Evolutionary conservation across 2,329 filamentous ascomycete genomes (phyloP), one percentile per base, ranked within the genome.

Genomic region (Colletotrichum coccodes): DNA sequence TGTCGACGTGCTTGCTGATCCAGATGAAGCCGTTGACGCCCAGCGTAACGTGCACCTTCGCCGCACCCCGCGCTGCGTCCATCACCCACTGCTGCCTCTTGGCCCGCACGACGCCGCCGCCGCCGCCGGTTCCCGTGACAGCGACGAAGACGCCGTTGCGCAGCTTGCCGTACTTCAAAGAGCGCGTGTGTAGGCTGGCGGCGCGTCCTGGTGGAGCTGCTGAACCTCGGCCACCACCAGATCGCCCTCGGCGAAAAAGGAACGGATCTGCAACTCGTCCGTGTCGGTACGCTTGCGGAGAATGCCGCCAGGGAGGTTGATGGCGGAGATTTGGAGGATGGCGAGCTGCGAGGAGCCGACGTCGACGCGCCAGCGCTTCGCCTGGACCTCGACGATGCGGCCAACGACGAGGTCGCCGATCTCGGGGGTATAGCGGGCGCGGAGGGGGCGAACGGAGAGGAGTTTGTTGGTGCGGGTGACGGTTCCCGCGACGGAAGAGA

Each of bases 1-100:
- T 87, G 72, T 93, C 90, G 8, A 92, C 83, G 75, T 97, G 94
- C 82, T 94, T 95, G 80, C 91, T 91, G 76, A 98, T 95, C 92
- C 94, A 99, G 67, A 98, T 94, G 78, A 97, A 98, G 1, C 96
- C 96, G 76, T 99, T 99, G 44, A 99, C 96, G 3, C 96, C 96
- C 1, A 99, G 85, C 60, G 97, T 88, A 8, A 98, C 90, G 77
- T 98, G 94, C 32, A 99, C 88, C 71, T 90, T 91, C 60, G 89
- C 86, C 38, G 87, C 86, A 38, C 87, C 84, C 71, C 84, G 81
- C 8, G 79, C 79, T 6, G 79, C 79, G 68, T 91, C 88, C 74
- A 97, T 84, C 0, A 94, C 96, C 87, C 96, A 97, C 46, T 96
- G 91, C 82, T 99, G 96, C 65, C 95, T 85, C 74, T 95, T 89